phyloP scores from a whole-genome alignment of 2,329 filamentous ascomycete species.

The Coniochaeta sp. region DNA sequence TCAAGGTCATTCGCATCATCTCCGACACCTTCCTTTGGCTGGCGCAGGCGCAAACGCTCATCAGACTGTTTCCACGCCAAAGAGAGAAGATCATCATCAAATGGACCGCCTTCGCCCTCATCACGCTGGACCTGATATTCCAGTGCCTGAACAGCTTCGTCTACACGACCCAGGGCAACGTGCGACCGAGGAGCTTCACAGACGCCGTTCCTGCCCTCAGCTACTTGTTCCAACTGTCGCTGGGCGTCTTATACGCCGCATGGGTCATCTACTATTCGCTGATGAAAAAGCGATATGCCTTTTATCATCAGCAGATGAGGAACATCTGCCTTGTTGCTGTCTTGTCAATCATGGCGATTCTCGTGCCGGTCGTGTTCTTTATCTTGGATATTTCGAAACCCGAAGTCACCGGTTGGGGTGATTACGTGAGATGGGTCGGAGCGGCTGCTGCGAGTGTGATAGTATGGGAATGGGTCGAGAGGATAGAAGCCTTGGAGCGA shows the following conservation, averaged over 20 bases:
- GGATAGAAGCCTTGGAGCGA: conserved; percentile 85
- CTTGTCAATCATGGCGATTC: conserved; percentile 71
- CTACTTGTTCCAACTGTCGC: conserved; percentile 81
- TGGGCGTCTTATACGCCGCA: conserved; percentile 81
- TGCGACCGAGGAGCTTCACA: conserved; percentile 67
- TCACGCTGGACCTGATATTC: conserved; percentile 84
- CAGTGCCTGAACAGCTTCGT: conserved; percentile 84
- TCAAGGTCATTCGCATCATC: conserved; percentile 85
- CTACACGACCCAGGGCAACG: conserved; percentile 41
- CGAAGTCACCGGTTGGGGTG: conserved; percentile 84
- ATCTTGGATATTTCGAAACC: conserved; percentile 83
- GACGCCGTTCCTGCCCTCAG: conserved; percentile 87
- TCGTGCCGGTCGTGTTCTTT: conserved; percentile 89
- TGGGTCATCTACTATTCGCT: conserved; percentile 92
- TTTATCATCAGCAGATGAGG: conserved; percentile 84
- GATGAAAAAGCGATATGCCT: conserved; percentile 87
- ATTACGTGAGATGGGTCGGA: conserved; percentile 95
- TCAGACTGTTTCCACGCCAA: conserved; percentile 89
- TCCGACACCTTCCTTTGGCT: conserved; percentile 97
- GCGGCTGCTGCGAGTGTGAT: conserved; percentile 92
- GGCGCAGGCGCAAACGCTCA: conserved; percentile 92
- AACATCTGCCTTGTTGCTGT: conserved; percentile 78
- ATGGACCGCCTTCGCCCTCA: conserved; percentile 93
- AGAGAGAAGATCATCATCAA: conserved; percentile 98
- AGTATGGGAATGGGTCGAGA: conserved; percentile 96